Conservation (phyloP, 352 stramenopile species). For the Globisporangium camurandrum region DNA sequence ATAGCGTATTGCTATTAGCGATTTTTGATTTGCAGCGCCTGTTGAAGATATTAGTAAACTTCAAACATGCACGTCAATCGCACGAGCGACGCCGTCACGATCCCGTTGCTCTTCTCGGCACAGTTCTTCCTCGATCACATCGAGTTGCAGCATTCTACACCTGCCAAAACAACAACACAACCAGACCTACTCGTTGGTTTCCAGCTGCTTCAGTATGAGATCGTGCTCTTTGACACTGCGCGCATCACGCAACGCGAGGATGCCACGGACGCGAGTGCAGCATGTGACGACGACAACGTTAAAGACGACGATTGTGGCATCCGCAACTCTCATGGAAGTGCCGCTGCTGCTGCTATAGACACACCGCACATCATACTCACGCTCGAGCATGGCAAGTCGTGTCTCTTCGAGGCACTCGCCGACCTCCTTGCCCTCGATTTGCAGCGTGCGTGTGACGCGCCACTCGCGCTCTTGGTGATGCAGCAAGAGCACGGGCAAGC, state of each 20-base stretch:
- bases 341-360: not conserved
- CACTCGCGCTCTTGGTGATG: constrained; percentile 31
- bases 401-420: constrained; percentile 36
- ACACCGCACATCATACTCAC: constrained; percentile 5
- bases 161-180: too few species aligned
- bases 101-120: constrained; percentile 33
- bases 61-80: too few species aligned
- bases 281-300: too few species aligned
- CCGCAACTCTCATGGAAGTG: too few species aligned
- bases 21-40: too few species aligned
- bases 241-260: not conserved
- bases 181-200: constrained; percentile 30
- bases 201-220: constrained; percentile 42
- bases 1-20: not conserved
- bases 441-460: constrained; percentile 14
- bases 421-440: constrained; percentile 19
- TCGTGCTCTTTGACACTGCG: constrained; percentile 32
- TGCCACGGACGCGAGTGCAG: not conserved
- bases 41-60: too few species aligned
- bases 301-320: too few species aligned
- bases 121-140: constrained; percentile 29
- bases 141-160: too few species aligned
- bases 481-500: constrained; percentile 21
- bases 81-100: too few species aligned
- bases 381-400: constrained; percentile 34